Base-by-base conservation (phyloP, 2,329 filamentous ascomycete genomes). In the Botrytis elliptica region DNA sequence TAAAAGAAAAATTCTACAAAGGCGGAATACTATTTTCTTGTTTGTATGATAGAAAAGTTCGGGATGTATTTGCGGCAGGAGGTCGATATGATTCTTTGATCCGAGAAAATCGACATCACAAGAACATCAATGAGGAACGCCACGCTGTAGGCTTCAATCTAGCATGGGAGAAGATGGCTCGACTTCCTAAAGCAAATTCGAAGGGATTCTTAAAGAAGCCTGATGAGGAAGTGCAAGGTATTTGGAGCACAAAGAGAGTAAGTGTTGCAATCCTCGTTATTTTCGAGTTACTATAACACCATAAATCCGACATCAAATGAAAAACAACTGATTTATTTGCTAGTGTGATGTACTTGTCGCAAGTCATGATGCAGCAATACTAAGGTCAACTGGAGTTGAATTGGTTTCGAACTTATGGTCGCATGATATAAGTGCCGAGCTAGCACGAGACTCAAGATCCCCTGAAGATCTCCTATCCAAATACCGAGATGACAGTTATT, bases 131-230 rank as follows among this genome's bases (percentile, higher is more conserved):
- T 62, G 86, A 89, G 72, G 90, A 91, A 78, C 89, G 90, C 33
- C 93, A 97, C 80, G 95, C 94, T 8, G 96, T 98, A 18, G 96
- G 97, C 1, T 95, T 98, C 80, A 97, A 94, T 79, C 85, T 98
- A 59, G 93, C 93, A 38, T 97, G 95, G 90, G 95, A 98, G 79
- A 90, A 92, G 73, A 89, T 93, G 80, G 84, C 88, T 4, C 75
- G 79, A 70, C 73, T 80, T 36, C 89, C 89, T 73, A 82, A 83
- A 77, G 77, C 84, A 55, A 84, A 84, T 1, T 84, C 85, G 4
- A 89, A 88, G 75, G 83, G 85, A 0, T 93, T 91, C 75, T 81
- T 92, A n/a, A 95, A 93, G 82, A 93, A 92, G 78, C 80, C 85
- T 12, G 89, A 92, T 73, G 89, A 91, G 52, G 92, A 94, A 59